Base-by-base conservation (phyloP, 495 filamentous ascomycete species). In the Lasiosphaeria hispida region DNA sequence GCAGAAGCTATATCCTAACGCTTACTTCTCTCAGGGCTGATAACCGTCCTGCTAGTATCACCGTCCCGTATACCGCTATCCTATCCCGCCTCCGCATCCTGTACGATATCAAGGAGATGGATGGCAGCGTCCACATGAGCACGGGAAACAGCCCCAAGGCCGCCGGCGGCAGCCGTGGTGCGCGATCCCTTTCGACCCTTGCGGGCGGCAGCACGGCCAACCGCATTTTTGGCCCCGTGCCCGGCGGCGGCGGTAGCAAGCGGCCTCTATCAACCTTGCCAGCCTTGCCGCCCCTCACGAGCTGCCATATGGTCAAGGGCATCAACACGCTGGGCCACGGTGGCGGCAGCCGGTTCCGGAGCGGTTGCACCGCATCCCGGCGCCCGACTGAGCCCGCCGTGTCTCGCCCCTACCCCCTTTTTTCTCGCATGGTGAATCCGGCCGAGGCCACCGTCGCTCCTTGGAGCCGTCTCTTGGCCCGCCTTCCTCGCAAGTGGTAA, bases 21-120 rank as follows among this genome's bases (percentile, higher is more conserved):
- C 9, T 53, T 37, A 23, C 15, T 52, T 14, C 47, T 52, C 30
- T 35, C 17, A 52, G 48, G 37, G 37, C 9, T 15, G 37, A 30
- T 30, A 53, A 39, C 36, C 34, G 17, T 53, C 35, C 50, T 33
- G 50, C 34, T 13, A 42, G 41, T 23, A 53, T 53, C 14, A 53
- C 50, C 50, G 41, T 42, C 50, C 37, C 50, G 50, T 53, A 53
- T 42, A 40, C 50, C 36, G 23, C 50, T 37, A 53, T 53, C 50
- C 37, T 53, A 10, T 41, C 35, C 11, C 11, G 34, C n/a, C 50
- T 18, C 14, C 50, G 18, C 36, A 7, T 2, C 37, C 15, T n/a
- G 13, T 30, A 23, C 19, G 17, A 35, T 39, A 1, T 42, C 14
- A 30, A 41, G 36, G 14, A 41, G 14, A 53, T 33, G 15, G 50